These are phyloP conservation scores for Echria macrotheca DNA, from an alignment of 495 filamentous ascomycete species.

Conservation along the genomic window DNA sequence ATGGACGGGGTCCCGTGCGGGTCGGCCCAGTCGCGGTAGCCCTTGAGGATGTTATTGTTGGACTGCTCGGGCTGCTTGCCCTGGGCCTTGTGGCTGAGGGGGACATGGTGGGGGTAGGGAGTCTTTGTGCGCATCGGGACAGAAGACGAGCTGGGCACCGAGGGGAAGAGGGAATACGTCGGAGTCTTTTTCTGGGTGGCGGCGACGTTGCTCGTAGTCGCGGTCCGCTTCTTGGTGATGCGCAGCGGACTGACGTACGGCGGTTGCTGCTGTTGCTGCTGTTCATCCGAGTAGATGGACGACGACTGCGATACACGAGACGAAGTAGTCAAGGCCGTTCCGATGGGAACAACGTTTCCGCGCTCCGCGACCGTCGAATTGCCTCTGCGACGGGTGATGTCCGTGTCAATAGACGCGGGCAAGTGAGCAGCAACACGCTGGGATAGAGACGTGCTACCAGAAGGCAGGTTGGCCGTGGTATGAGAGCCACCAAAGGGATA, in stretches of 20 bases:
- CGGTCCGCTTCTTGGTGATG: slow-evolving; percentile 13
- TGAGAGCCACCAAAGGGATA: no score
- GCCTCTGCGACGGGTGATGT: no score
- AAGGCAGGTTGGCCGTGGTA: no score
- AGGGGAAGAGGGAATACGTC: slow-evolving; percentile 1
- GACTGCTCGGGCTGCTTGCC: background rate
- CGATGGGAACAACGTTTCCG: no score
- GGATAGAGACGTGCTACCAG: no score
- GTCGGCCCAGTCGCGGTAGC: slow-evolving; percentile 16
- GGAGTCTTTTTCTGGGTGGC: background rate
- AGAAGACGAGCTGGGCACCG: background rate
- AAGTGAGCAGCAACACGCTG: no score
- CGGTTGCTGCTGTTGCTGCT: background rate
- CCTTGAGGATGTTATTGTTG: background rate
- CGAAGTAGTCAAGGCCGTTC: no score
- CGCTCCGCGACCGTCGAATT: no score
- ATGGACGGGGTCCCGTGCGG: background rate
- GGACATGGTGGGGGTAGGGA: no score
- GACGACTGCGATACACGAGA: background rate
- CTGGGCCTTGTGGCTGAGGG: background rate
- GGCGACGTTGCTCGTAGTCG: background rate
- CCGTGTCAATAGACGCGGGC: no score
- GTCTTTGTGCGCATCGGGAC: no score
- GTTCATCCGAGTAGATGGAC: slow-evolving; percentile 25
- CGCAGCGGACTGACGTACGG: slow-evolving; percentile 23